These are phyloP conservation scores for Nicotiana attenuata DNA, from an alignment of 257 asterid species.

Conservation along the genomic window DNA sequence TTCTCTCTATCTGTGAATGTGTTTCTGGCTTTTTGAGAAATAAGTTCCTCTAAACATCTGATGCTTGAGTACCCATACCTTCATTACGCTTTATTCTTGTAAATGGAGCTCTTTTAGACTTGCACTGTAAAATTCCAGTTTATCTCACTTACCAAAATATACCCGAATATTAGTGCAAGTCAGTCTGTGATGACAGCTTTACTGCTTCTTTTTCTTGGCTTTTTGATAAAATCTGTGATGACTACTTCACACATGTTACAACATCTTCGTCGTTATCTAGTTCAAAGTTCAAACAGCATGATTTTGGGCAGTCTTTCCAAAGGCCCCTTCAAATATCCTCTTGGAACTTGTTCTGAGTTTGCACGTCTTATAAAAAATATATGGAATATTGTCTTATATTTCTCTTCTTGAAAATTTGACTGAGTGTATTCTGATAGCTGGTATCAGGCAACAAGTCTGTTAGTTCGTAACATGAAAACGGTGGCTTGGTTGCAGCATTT, in stretches of 20 bases:
- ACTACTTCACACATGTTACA: too few relatives aligned
- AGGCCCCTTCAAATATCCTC: background rate
- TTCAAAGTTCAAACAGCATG: background rate
- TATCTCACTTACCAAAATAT: too few relatives aligned
- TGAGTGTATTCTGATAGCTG: background rate
- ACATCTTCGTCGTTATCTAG: background rate
- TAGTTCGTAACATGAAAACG: background rate
- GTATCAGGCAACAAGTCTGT: background rate
- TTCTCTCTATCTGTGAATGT: background rate
- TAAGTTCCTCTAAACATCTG: background rate
- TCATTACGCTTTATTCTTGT: too few relatives aligned
- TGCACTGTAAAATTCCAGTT: too few relatives aligned
- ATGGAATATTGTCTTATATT: background rate
- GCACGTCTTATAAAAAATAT: background rate
- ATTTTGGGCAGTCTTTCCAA: background rate
- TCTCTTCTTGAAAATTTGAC: background rate
- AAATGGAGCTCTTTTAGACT: too few relatives aligned
- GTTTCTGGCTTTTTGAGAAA: background rate
- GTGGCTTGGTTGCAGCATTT: background rate
- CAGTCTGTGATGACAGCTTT: too few relatives aligned
- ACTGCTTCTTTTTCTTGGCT: too few relatives aligned
- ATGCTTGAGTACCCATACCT: background rate
- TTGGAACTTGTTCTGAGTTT: background rate
- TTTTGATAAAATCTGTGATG: too few relatives aligned
- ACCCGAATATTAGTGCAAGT: too few relatives aligned